Conservation (phyloP, 192 early-diverging fungal species). For the Jimgerdemannia flammicorona region DNA sequence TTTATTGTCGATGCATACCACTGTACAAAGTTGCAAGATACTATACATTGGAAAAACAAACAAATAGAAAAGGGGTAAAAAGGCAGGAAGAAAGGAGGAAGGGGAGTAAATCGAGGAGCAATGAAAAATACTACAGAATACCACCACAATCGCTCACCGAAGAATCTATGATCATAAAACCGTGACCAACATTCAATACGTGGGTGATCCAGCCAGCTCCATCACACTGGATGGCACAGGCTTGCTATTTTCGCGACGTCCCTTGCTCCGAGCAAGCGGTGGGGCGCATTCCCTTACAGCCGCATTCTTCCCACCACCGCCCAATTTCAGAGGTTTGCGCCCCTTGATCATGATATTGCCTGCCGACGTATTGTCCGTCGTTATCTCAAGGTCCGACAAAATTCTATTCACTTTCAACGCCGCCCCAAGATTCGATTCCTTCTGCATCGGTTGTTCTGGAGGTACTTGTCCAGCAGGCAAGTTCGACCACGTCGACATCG, state of each 20-base stretch:
- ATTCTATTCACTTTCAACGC: not conserved
- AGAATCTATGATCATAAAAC: too few relatives aligned
- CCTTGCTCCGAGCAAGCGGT: not conserved
- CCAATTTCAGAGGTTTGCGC: not conserved
- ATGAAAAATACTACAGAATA: too few relatives aligned
- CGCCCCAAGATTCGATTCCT: not conserved
- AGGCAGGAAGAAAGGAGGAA: not conserved
- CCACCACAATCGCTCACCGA: too few relatives aligned
- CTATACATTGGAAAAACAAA: not conserved
- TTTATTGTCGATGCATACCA: not conserved
- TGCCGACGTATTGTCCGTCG: not conserved
- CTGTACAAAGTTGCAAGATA: not conserved
- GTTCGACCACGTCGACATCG: not conserved
- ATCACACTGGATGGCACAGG: not conserved
- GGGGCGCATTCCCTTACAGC: not conserved
- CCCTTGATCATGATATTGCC: not conserved
- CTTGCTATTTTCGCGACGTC: not conserved
- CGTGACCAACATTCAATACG: not conserved
- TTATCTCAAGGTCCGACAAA: not conserved
- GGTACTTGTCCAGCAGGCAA: too few relatives aligned
- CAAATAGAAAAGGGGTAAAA: not conserved
- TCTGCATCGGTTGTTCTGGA: not conserved
- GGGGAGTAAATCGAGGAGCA: not conserved
- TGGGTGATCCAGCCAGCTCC: not conserved
- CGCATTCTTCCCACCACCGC: not conserved